phyloP scores from a whole-genome alignment of 2,329 filamentous ascomycete species.

The Sarocladium strictum region DNA sequence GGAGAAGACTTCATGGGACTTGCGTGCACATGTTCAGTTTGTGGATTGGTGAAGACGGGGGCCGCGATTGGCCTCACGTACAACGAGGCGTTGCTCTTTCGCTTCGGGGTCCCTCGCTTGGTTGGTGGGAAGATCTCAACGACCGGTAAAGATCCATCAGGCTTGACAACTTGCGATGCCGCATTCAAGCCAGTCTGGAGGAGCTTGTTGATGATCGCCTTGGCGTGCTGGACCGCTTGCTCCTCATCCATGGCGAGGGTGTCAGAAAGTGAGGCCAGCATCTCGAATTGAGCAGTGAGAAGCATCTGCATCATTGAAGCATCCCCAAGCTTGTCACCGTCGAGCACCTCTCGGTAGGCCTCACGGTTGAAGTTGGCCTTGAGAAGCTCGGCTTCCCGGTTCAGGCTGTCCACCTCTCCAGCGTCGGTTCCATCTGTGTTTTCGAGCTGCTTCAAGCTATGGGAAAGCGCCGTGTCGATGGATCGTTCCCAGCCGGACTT shows the following conservation, averaged over 20 bases:
- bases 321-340: slow-evolving; percentile 79
- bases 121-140: slow-evolving; percentile 65
- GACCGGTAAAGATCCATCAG: slow-evolving; percentile 62
- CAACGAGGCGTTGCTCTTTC: slow-evolving; percentile 47
- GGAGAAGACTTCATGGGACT: slow-evolving; percentile 70
- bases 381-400: slow-evolving; percentile 78
- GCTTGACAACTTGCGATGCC: slow-evolving; percentile 80
- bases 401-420: slow-evolving; percentile 63
- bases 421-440: slow-evolving; percentile 43
- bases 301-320: slow-evolving; percentile 74
- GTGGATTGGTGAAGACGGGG: slow-evolving; percentile 31
- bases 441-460: slow-evolving; percentile 73
- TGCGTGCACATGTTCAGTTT: slow-evolving; percentile 22
- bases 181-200: slow-evolving; percentile 70
- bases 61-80: slow-evolving; percentile 38
- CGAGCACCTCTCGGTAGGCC: slow-evolving; percentile 66
- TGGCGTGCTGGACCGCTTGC: slow-evolving; percentile 76
- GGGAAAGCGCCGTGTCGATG: slow-evolving; percentile 81
- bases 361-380: slow-evolving; percentile 80
- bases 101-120: slow-evolving; percentile 71
- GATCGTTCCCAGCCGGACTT: slow-evolving; percentile 82
- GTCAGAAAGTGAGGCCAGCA: slow-evolving; percentile 74
- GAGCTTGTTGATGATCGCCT: slow-evolving; percentile 68
- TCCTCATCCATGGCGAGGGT: slow-evolving; percentile 78
- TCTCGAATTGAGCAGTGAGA: slow-evolving; percentile 87